Evolutionary conservation across 768 basidiomycete species (phyloP).

Genomic region (Amanita muscaria): DNA sequence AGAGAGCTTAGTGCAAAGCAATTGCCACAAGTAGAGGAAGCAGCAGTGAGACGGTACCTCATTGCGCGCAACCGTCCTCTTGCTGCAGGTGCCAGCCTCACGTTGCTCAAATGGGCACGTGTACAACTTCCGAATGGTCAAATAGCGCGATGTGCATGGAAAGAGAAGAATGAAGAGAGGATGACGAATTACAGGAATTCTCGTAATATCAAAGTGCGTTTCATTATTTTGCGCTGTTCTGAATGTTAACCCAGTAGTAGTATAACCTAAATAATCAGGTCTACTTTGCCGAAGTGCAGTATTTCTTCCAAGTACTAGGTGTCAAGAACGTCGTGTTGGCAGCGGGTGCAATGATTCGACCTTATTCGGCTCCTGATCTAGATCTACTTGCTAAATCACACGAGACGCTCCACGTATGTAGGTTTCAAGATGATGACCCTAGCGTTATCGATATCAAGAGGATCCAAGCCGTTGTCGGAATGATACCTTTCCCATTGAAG

Average conservation of each 20-base stretch:
- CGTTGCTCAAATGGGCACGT: conserved; percentile 11
- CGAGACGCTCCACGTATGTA: background rate
- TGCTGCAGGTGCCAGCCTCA: background rate
- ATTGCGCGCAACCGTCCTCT: background rate
- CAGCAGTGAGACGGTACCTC: background rate
- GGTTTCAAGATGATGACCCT: background rate
- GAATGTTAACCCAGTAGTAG: no score
- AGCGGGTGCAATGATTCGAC: background rate
- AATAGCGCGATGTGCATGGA: conserved; percentile 14
- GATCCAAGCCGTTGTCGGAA: background rate
- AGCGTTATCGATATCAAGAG: no score
- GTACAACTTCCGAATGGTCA: conserved; percentile 16
- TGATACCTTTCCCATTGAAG: background rate
- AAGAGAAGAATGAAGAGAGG: conserved; percentile 1
- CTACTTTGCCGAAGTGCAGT: no score
- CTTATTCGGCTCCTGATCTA: background rate
- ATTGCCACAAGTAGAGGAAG: background rate
- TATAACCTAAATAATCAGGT: no score
- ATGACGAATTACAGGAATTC: conserved; percentile 1
- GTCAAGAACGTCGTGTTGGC: background rate
- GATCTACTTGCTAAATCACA: background rate
- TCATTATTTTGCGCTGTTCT: no score
- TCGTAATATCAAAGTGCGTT: conserved; percentile 6
- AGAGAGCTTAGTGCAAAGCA: no score
- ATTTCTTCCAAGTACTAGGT: background rate